These are phyloP conservation scores for Suhomyces yuchorum DNA, from an alignment of 1,139 yeast genomes.

Conservation along the genomic window DNA sequence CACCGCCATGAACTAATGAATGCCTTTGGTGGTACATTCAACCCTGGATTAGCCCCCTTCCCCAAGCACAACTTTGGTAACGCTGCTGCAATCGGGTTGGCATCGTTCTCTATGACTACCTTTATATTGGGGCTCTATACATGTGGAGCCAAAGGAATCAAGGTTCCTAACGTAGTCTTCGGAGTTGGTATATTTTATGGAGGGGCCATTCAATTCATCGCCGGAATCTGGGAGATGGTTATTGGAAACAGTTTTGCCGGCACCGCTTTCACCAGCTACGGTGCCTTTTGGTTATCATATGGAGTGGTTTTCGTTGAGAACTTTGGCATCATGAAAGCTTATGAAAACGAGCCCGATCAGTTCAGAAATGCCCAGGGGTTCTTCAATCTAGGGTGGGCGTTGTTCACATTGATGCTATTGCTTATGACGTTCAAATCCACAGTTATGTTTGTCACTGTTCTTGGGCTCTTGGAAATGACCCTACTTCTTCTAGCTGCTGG, in stretches of 20 bases:
- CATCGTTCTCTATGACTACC: constrained; percentile 82
- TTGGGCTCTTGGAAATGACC: neutral
- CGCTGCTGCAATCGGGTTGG: constrained; percentile 84
- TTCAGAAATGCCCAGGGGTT: constrained; percentile 43
- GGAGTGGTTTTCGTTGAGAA: constrained; percentile 33
- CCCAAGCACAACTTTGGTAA: constrained; percentile 67
- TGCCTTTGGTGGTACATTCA: constrained; percentile 47
- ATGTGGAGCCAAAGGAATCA: constrained; percentile 54
- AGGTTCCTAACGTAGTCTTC: constrained; percentile 50
- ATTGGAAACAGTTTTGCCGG: constrained; percentile 38
- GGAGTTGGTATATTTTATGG: constrained; percentile 50
- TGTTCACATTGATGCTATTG: constrained; percentile 39
- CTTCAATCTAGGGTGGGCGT: constrained; percentile 46
- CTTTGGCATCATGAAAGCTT: constrained; percentile 34
- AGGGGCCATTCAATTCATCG: constrained; percentile 48
- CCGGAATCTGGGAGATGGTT: constrained; percentile 53
- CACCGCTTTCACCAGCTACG: constrained; percentile 38
- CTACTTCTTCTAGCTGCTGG: constrained; percentile 33
- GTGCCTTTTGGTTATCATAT: constrained; percentile 42
- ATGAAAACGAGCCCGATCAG: constrained; percentile 28
- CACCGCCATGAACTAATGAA: constrained; percentile 33
- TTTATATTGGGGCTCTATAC: constrained; percentile 68
- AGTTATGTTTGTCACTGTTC: constrained; percentile 30
- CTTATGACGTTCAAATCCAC: constrained; percentile 46
- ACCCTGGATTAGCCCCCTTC: constrained; percentile 57